These are phyloP conservation scores for Atalantia buxifolia DNA, from an alignment of 345 rosid genomes.

Conservation along the genomic window DNA sequence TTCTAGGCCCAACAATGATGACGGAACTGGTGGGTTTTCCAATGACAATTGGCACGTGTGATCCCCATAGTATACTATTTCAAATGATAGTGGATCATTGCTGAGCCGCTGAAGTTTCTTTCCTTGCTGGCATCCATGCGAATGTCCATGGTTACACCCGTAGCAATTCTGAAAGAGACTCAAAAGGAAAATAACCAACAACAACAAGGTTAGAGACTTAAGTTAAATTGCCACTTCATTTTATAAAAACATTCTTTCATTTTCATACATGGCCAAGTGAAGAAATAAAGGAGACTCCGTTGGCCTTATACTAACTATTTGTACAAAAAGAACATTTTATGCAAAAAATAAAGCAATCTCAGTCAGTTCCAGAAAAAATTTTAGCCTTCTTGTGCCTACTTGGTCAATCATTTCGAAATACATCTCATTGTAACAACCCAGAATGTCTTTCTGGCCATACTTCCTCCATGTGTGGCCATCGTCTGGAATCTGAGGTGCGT, in stretches of 20 bases:
- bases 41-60: too few species aligned
- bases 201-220: too few species aligned
- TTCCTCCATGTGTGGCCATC: conserved; percentile 81
- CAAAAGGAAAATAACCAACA: too few species aligned
- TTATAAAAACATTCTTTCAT: neutral
- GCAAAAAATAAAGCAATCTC: neutral
- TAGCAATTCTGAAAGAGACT: too few species aligned
- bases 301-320: neutral
- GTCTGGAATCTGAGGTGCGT: conserved; percentile 57
- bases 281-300: neutral
- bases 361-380: neutral
- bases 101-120: too few species aligned
- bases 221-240: neutral
- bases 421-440: conserved; percentile 40
- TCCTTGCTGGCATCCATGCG: too few species aligned
- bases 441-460: conserved; percentile 81
- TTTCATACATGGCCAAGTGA: neutral
- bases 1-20: too few species aligned
- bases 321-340: neutral
- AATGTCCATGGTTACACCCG: too few species aligned
- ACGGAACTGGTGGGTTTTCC: too few species aligned
- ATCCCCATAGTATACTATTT: too few species aligned
- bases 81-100: too few species aligned
- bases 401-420: neutral
- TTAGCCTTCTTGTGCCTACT: neutral